Conservation (phyloP, 1,139 yeast species). For the Debaryomyces singareniensis region DNA sequence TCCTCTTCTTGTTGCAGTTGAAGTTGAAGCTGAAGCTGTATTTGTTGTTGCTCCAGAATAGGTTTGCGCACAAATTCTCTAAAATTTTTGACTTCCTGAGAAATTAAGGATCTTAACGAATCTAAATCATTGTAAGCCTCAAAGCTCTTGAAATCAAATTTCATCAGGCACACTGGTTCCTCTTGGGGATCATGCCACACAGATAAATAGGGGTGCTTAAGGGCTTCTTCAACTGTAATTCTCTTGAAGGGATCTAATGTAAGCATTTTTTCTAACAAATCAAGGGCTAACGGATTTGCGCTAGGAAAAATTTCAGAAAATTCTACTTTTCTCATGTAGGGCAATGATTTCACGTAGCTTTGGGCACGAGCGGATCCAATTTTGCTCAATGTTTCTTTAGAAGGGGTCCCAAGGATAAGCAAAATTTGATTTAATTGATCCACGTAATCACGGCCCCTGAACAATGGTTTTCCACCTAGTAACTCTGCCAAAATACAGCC, state of each 20-base stretch:
- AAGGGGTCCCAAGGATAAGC: conserved; percentile 84
- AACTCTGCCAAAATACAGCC: conserved; percentile 95
- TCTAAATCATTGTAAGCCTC: conserved; percentile 82
- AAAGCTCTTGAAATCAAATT: conserved; percentile 79
- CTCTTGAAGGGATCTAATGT: conserved; percentile 83
- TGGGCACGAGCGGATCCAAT: conserved; percentile 90
- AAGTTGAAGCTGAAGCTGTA: conserved; percentile 32
- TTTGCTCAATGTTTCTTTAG: conserved; percentile 71
- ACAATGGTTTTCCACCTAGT: conserved; percentile 85
- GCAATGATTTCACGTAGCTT: conserved; percentile 82
- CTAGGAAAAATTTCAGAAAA: conserved; percentile 67
- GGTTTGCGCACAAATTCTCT: conserved; percentile 80
- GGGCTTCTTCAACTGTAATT: conserved; percentile 83
- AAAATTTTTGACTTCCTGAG: conserved; percentile 75
- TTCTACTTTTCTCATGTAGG: conserved; percentile 79
- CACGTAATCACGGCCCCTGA: conserved; percentile 92
- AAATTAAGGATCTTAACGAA: conserved; percentile 67
- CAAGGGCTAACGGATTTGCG: conserved; percentile 85
- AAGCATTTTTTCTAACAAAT: conserved; percentile 73
- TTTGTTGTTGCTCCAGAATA: conserved; percentile 55
- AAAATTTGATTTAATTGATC: conserved; percentile 90
- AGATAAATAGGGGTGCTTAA: conserved; percentile 79
- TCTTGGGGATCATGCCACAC: conserved; percentile 98
- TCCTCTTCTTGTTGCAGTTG: conserved; percentile 16
- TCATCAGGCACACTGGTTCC: conserved; percentile 79